These are phyloP conservation scores for Eucalyptus tenuipes DNA, from an alignment of 345 rosid genomes.

Conservation along the genomic window DNA sequence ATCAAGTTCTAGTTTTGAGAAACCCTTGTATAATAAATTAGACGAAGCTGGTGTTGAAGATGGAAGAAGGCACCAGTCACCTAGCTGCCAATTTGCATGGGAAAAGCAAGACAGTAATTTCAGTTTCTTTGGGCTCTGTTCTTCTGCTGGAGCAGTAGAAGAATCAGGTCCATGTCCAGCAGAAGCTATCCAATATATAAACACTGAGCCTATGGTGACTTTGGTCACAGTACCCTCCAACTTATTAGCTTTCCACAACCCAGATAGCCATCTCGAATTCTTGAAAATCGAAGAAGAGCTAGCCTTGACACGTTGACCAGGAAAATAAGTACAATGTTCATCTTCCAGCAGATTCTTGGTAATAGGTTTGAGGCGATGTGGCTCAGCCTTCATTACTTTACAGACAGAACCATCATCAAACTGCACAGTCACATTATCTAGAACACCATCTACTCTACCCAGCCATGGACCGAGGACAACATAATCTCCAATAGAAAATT, in stretches of 20 bases:
- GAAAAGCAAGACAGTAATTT: constrained; percentile 77
- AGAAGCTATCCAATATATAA: constrained; percentile 94
- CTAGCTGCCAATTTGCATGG: constrained; percentile 94
- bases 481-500: constrained; percentile 75
- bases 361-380: constrained; percentile 62
- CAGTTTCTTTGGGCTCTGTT: constrained; percentile 82
- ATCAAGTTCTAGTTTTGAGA: constrained; percentile 38
- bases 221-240: constrained; percentile 92
- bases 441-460: constrained; percentile 86
- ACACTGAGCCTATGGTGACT: constrained; percentile 77
- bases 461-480: constrained; percentile 92
- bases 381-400: constrained; percentile 81
- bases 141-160: constrained; percentile 80
- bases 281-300: constrained; percentile 76
- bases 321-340: constrained; percentile 72
- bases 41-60: constrained; percentile 29
- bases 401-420: constrained; percentile 94
- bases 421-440: constrained; percentile 87
- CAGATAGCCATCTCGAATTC: constrained; percentile 75
- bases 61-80: constrained; percentile 84
- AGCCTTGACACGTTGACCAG: constrained; percentile 93
- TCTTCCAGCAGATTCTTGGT: constrained; percentile 71
- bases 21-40: constrained; percentile 26
- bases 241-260: constrained; percentile 80
- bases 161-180: constrained; percentile 88